Base-by-base conservation (phyloP, 208 protist species). In the Leishmania lainsoni region DNA sequence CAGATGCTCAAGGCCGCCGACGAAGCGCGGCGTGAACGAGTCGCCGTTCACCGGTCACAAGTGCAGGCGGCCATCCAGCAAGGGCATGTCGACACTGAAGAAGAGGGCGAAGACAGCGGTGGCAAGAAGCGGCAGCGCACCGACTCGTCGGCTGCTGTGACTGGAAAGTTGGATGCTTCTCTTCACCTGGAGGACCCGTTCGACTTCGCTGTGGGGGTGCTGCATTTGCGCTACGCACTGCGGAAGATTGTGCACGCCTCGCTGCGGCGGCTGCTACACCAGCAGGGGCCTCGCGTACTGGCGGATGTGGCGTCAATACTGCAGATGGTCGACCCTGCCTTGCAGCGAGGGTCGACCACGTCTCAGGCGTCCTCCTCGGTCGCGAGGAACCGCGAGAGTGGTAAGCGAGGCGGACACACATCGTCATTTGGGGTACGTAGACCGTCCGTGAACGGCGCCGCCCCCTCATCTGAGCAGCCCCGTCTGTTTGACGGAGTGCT, bases 191-290 rank as follows among this genome's bases (percentile, higher is more conserved):
- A 93, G 78, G 91, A 97, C 54, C 92, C 91, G 16, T 86, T 81
- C 29, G 87, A 97, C 83, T 96, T 91, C 83, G 92, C 92, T 17
- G 91, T 97, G 42, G 90, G 83, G 17, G 39, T 97, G 73, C 90
- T 97, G 77, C 94, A 97, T 76, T 74, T 96, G 22, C 87, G 88
- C 39, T 97, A 93, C 87, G 94, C 94, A 5, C 86, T 97, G 51
- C 88, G 91, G 70, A 97, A 97, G 76, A 86, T 96, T 32, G 88
- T 97, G 48, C 94, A 97, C 83, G 88, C 87, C 22, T 91, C 89
- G 3, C 84, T 95, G 80, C 94, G 94, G 2, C 91, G 91, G 2
- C 83, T 94, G 51, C 87, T 88, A 17, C 78, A 85, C 35, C 87
- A 93, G 63, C 90, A 94, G 52, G 83, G 81, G 26, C 87, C 94